Base-by-base conservation (phyloP, 768 basidiomycete species). In the Hypsizygus marmoreus region DNA sequence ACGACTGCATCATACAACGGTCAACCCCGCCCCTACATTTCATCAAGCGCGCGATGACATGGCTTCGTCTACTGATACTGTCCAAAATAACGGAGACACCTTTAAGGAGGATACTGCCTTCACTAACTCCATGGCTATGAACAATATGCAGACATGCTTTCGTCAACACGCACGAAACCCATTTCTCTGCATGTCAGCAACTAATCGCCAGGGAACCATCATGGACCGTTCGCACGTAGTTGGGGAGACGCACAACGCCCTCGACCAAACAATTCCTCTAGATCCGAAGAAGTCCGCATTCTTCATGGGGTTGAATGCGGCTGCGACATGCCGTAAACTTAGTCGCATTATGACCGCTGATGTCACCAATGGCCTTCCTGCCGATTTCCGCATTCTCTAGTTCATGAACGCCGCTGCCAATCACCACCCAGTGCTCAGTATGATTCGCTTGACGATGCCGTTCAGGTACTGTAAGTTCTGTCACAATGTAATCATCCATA, bases 171-270 rank as follows among this genome's bases (percentile, higher is more conserved):
- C 23, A 62, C 11, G 50, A 51, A 30, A 84, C 76, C 57, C 85
- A 78, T 66, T 73, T 76, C 45, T 58, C 68, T 13, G 73, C 69
- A 1, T 79, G 79, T 6, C 85, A 85, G 34, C 77, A 79, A 56
- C 67, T 79, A 46, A 61, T 31, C 53, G 47, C 1, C 54, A 66
- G 8, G 85, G 85, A 42, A 54, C 71, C 32, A 73, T 87, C 55
- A 58, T 76, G 45, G 87, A 85, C 9, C 82, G 86, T 65, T 69
- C 71, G 13, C 86, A 88, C 56, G 63, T 86, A 55, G 81, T 82
- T 32, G 68, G 87, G 43, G 76, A 86, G 63, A 45, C 61, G 40
- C 65, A 88, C 45, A 49, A 58, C 12, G 68, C 74, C 10, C 63
- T 85, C 43, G 65, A 65, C 28, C 70, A 78, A 51, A 79, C 81